Base-by-base conservation (phyloP, 495 filamentous ascomycete genomes). In the Amorphotheca resinae region DNA sequence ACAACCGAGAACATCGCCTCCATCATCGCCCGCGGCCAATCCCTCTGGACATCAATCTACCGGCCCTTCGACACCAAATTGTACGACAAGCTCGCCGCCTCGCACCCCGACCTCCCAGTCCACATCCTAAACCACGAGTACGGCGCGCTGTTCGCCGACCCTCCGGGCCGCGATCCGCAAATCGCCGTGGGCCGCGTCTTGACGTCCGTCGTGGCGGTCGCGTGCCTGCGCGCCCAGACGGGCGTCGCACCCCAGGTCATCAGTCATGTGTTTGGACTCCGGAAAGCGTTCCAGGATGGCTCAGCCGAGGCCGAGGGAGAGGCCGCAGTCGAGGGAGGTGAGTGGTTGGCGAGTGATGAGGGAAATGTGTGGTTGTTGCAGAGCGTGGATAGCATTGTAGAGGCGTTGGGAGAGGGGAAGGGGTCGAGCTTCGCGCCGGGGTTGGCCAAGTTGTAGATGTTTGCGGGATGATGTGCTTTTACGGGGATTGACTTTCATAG, bases 21-120 rank as follows among this genome's bases (percentile, higher is more conserved):
- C 0, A 73, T 77, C 26, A 64, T 66, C 32, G 38, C 49, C 4
- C 73, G 80, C 28, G 83, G 82, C 14, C 64, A 66, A 11, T 54
- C 40, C 0, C 67, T 88, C 11, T 88, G 83, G 83, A 63, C 77
- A 43, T 76, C 73, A 12, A 76, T 88, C 42, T 88, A 88, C 63
- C 58, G 64, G 0, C 81, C 81, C 37, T 79, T 84, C 45, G 75
- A 82, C 56, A 63, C 56, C 6, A 86, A 84, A 59, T 68, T 88
- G 2, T 70, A 73, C 38, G 55, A 66, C 4, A 81, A 77, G 54
- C 67, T 88, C 1, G 78, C 74, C 0, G 65, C 70, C 20, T 72
- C 79, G 9, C 83, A 88, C 50, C 80, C 83, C 1, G 83, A 88
- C 52, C 58, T 88, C 14, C 83, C 83, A 0, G 80, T 86, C n/a